Evolutionary conservation across 169 alveolate species (phyloP).

Genomic region (Plasmodium fragile): DNA sequence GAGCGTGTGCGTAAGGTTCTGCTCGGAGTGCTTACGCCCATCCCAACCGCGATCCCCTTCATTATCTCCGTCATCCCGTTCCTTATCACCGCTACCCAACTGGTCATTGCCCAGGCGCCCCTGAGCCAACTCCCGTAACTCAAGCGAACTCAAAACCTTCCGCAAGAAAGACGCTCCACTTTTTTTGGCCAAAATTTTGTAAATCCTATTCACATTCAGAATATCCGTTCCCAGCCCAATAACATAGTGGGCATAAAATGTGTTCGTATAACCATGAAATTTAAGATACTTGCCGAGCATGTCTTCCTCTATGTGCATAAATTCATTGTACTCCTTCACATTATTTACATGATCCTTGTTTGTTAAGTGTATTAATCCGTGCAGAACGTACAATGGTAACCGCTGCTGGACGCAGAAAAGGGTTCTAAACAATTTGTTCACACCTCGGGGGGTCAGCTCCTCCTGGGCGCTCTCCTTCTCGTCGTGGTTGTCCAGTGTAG

Average conservation of each 20-base stretch:
- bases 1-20: neutral
- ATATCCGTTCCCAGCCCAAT: conserved; percentile 59
- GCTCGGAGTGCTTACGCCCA: neutral
- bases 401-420: conserved; percentile 45
- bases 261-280: conserved; percentile 33
- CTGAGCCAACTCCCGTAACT: conserved; percentile 14
- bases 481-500: neutral
- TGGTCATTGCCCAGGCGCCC: neutral
- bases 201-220: conserved; percentile 45
- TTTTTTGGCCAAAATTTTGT: conserved; percentile 15
- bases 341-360: conserved; percentile 64
- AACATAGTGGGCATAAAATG: conserved; percentile 46
- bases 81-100: neutral
- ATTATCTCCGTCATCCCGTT: too few species aligned
- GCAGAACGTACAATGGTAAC: conserved; percentile 56
- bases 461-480: neutral
- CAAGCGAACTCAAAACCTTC: conserved; percentile 43
- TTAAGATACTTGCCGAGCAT: conserved; percentile 22
- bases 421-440: conserved; percentile 32
- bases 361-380: conserved; percentile 54
- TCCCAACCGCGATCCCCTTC: neutral
- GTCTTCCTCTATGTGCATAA: conserved; percentile 67
- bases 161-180: conserved; percentile 19
- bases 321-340: conserved; percentile 42
- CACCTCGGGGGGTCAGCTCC: conserved; percentile 18